Conservation (phyloP, 164 flowering plant species). For the Dillenia suffruticosa region DNA sequence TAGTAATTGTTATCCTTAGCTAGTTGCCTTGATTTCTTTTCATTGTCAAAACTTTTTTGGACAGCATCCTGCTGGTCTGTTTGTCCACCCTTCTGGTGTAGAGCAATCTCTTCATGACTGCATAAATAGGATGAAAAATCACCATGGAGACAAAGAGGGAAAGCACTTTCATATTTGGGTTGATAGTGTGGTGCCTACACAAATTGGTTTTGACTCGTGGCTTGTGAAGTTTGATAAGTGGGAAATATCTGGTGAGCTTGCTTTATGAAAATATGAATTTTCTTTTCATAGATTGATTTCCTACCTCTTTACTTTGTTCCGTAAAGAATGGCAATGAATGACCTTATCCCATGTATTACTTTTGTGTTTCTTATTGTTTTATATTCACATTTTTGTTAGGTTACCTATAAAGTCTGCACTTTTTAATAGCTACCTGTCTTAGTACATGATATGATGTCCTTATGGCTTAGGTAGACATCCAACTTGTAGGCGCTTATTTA, state of each 20-base stretch:
- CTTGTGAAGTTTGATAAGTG: conserved; percentile 71
- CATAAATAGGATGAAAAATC: conserved; percentile 27
- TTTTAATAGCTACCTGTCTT: too few relatives aligned
- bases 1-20: neutral
- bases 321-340: too few relatives aligned
- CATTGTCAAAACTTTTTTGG: neutral
- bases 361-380: neutral
- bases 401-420: too few relatives aligned
- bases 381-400: too few relatives aligned
- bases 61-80: conserved; percentile 47
- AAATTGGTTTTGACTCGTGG: conserved; percentile 56
- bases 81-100: conserved; percentile 61
- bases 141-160: conserved; percentile 60
- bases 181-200: conserved; percentile 47
- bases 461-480: too few relatives aligned
- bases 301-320: neutral
- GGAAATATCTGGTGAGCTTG: conserved; percentile 53
- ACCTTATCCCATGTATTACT: neutral
- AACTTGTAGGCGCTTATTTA: too few relatives aligned
- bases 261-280: neutral
- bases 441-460: too few relatives aligned
- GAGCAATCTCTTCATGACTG: conserved; percentile 37
- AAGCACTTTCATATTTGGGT: conserved; percentile 59
- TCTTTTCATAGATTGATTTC: neutral
- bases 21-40: neutral